A percentile compares a stretch with the other conserved stretches of the same genome.
Evolutionary conservation across 169 alveolate genomes (phyloP).

Genomic region (Plasmodium gallinaceum): DNA sequence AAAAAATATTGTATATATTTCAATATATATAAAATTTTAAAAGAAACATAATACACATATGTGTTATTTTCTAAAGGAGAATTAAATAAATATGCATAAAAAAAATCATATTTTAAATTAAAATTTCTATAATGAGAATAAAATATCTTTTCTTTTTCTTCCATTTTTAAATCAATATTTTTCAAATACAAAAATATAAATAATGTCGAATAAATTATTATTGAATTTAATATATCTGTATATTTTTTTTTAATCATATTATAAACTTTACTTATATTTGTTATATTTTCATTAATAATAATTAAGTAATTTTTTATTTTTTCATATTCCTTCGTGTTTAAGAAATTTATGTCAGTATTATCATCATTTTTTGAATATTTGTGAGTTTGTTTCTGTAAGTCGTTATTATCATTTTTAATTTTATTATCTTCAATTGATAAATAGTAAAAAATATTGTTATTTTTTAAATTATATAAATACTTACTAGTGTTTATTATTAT

Average conservation of each 20-base stretch:
- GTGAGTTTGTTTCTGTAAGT: neutral
- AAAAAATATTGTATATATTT: constrained; percentile 22
- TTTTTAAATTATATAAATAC: neutral
- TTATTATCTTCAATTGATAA: neutral
- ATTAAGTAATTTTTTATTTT: neutral
- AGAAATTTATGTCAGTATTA: neutral
- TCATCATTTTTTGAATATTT: neutral
- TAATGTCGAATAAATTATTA: neutral
- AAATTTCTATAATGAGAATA: neutral
- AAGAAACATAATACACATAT: neutral
- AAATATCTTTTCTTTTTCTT: constrained; percentile 22
- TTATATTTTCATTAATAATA: neutral
- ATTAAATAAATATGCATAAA: neutral
- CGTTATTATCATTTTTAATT: no score
- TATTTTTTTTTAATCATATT: constrained; percentile 4
- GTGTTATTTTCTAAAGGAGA: neutral
- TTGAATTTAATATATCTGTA: neutral
- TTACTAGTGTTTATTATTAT: neutral
- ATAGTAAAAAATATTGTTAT: neutral
- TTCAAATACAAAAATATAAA: constrained; percentile 17
- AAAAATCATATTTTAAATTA: neutral
- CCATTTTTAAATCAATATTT: neutral
- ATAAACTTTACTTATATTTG: neutral
- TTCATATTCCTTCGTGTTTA: neutral
- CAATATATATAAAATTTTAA: constrained; percentile 6